phyloP scores from a whole-genome alignment of 306 rosid species.

The Canavalia ensiformis region DNA sequence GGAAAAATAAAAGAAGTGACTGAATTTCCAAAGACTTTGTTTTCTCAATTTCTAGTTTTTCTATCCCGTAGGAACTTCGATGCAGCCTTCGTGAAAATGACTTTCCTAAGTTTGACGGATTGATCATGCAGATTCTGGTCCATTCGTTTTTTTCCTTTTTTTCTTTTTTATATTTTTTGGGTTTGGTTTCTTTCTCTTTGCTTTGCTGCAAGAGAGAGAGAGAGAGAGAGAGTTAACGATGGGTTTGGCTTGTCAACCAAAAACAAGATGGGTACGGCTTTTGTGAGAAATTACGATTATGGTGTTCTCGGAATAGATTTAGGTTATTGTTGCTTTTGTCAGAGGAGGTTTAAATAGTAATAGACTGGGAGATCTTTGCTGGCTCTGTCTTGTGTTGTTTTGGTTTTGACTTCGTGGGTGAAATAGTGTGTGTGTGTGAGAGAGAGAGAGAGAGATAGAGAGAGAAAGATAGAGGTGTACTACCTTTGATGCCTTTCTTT shows the following conservation, averaged over 20 bases:
- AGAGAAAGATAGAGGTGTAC: no score
- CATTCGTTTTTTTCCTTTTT: constrained; percentile 41
- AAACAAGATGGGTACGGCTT: constrained; percentile 34
- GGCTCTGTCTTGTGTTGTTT: constrained; percentile 13
- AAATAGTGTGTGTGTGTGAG: not conserved
- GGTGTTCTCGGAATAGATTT: constrained; percentile 26
- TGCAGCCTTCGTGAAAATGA: constrained; percentile 60
- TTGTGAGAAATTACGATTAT: constrained; percentile 48
- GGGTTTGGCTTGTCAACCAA: constrained; percentile 43
- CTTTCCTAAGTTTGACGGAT: constrained; percentile 61
- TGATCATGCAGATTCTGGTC: constrained; percentile 57
- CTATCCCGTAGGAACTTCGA: constrained; percentile 45
- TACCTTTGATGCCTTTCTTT: constrained; percentile 23
- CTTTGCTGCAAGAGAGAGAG: constrained; percentile 14
- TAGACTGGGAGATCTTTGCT: not conserved
- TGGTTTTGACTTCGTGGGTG: constrained; percentile 51
- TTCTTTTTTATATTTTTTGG: not conserved
- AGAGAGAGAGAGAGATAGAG: no score
- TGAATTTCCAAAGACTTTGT: constrained; percentile 57
- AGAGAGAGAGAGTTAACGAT: constrained; percentile 36
- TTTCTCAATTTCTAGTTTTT: not conserved
- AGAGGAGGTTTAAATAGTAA: constrained; percentile 30
- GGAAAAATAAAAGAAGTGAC: constrained; percentile 27
- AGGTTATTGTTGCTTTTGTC: constrained; percentile 13
- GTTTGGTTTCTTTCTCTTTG: not conserved